Base-by-base conservation (phyloP, 176 grass and related monocot genomes). In the Carex scoparia region DNA sequence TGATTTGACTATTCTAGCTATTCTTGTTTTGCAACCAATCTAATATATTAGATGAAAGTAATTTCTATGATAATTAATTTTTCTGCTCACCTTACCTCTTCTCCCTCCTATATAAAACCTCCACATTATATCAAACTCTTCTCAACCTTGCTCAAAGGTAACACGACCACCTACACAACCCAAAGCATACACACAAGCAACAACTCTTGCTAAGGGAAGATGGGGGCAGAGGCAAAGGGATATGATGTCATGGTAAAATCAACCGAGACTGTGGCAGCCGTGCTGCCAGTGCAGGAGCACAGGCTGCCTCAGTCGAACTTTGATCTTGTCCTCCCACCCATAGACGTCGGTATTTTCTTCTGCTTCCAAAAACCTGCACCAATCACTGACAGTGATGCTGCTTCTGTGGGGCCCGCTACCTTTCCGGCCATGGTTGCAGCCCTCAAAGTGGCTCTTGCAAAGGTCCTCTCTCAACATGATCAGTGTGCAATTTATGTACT, bases 321-420 rank as follows among this genome's bases (percentile, higher is more conserved):
- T 2, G 90, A 94, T 84, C 88, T 94, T 57, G 19, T 94, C 6
- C 86, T 92, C 7, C 93, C 93, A 1, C 80, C 86, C 27, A 19
- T 92, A 16, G 81, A 90, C 46, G 88, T 92, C 63, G 79, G 90
- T 61, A 84, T 94, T 80, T 94, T 94, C 88, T 90, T 94, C 84
- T 94, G 93, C 88, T 94, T 90, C 40, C 14, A n/a, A 5, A 85
- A 81, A 2, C 37, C 64, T 10, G 15, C 7, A 48, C 38, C 18
- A 1, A 60, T 23, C 28, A 10, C 27, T 42, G 53, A 54, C 23
- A 44, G 7, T 28, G 13, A 38, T 13, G 16, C 65, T n/a, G 23
- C n/a, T 1, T 18, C n/a, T 61, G 49, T 51, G 61, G 76, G 54
- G 5, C 32, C 57, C 58, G 16, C 19, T 31, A 67, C 80, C 18